phyloP scores from a whole-genome alignment of 495 filamentous ascomycete genomes.

The Astrothelium subdiscretum region DNA sequence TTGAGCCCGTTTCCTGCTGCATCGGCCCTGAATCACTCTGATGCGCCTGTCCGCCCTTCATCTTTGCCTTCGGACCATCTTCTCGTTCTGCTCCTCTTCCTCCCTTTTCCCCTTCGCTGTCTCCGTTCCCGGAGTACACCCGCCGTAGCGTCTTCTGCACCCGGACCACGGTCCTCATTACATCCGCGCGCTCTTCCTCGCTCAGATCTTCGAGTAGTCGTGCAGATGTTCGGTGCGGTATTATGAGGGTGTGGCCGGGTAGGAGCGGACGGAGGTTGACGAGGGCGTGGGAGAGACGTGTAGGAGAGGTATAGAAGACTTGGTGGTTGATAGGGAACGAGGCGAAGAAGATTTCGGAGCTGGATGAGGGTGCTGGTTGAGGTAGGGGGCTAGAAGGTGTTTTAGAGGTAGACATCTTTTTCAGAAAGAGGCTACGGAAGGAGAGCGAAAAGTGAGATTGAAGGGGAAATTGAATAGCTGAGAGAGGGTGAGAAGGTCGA shows the following conservation, averaged over 20 bases:
- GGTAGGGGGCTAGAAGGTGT: slow-evolving; percentile 3
- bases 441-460: too few species aligned
- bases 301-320: slow-evolving; percentile 65
- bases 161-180: slow-evolving; percentile 73
- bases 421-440: neutral
- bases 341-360: neutral
- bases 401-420: neutral
- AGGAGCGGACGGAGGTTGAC: slow-evolving; percentile 93
- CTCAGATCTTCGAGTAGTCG: slow-evolving; percentile 71
- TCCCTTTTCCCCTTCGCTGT: neutral
- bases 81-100: too few species aligned
- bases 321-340: slow-evolving; percentile 26
- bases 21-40: too few species aligned
- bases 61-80: neutral
- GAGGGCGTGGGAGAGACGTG: slow-evolving; percentile 66
- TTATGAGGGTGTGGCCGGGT: slow-evolving; percentile 85
- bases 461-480: neutral
- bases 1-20: too few species aligned
- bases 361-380: neutral
- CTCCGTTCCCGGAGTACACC: slow-evolving; percentile 43
- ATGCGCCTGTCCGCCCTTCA: neutral
- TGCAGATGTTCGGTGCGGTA: slow-evolving; percentile 48
- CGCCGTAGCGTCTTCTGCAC: slow-evolving; percentile 68
- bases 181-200: slow-evolving; percentile 60
- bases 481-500: neutral